Percentiles rank a stretch among this genome's conserved stretches.
Evolutionary conservation across 2,329 filamentous ascomycete genomes (phyloP).

Genomic region (Albifimbria verrucaria): DNA sequence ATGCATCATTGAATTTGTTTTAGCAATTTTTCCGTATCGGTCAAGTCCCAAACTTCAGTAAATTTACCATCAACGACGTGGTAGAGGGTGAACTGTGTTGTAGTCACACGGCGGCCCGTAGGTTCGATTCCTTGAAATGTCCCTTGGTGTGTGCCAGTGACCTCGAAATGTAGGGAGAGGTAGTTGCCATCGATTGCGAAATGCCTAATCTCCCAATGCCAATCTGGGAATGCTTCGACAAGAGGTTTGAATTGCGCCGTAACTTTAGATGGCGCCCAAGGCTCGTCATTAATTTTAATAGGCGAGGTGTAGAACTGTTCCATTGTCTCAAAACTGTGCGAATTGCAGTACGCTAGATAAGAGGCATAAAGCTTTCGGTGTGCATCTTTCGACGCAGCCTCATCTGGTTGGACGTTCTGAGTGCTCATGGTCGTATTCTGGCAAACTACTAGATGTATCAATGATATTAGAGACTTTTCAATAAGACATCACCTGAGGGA

Average conservation of each 20-base stretch:
- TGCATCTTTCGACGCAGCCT: too few species aligned
- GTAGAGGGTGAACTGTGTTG: conserved; percentile 5
- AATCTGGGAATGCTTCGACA: conserved; percentile 6
- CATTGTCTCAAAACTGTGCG: conserved; percentile 7
- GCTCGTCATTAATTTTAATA: conserved; percentile 9
- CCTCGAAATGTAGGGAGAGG: conserved; percentile 4
- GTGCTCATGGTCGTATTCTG: too few species aligned
- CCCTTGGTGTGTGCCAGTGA: conserved; percentile 7
- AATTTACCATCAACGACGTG: conserved; percentile 5
- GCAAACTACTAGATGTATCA: too few species aligned
- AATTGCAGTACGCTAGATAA: conserved; percentile 5
- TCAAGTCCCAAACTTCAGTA: conserved; percentile 8
- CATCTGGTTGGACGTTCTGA: too few species aligned
- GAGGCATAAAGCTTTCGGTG: not conserved
- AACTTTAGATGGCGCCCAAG: conserved; percentile 1
- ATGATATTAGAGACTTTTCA: too few species aligned
- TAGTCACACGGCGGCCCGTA: conserved; percentile 2
- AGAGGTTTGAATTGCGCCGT: conserved; percentile 8
- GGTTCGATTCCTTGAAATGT: conserved; percentile 4
- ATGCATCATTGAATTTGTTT: conserved; percentile 3
- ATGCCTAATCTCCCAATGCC: conserved; percentile 6
- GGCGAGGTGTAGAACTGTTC: conserved; percentile 6
- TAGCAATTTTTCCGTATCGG: conserved; percentile 1
- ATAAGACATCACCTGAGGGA: too few species aligned
- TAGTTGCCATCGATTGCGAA: conserved; percentile 5